Percentiles rank a stretch among this genome's conserved stretches.
Conservation (phyloP, 257 asterid genomes). For the Anisodus tanguticus region DNA sequence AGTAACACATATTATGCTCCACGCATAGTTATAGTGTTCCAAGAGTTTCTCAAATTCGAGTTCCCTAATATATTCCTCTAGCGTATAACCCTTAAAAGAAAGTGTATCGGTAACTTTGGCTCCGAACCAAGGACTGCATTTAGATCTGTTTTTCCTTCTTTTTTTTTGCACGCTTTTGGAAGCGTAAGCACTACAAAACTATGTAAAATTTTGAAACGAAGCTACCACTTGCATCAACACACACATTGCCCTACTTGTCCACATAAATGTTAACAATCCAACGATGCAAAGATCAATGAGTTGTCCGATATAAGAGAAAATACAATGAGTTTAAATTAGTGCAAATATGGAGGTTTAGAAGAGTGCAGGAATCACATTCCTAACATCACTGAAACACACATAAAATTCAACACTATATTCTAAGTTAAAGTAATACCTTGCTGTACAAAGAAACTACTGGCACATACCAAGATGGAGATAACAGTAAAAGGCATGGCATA, state of each 20-base stretch:
- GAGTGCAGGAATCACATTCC: background rate
- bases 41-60: too few species aligned
- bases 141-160: too few species aligned
- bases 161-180: background rate
- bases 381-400: background rate
- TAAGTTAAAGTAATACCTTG: background rate
- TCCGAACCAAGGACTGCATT: too few species aligned
- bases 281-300: background rate
- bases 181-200: background rate
- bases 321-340: background rate
- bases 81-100: too few species aligned
- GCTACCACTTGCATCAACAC: background rate
- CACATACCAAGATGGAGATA: background rate
- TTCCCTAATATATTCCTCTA: too few species aligned
- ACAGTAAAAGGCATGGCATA: background rate
- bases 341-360: background rate
- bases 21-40: too few species aligned
- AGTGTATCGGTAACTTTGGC: too few species aligned
- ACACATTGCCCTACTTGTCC: background rate
- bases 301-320: background rate
- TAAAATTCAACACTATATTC: conserved; percentile 16
- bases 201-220: background rate
- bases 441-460: background rate
- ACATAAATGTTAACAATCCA: background rate
- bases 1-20: too few species aligned